Evolutionary conservation across 805 yeast genomes (phyloP).

Genomic region (Candida vartiovaarae): DNA sequence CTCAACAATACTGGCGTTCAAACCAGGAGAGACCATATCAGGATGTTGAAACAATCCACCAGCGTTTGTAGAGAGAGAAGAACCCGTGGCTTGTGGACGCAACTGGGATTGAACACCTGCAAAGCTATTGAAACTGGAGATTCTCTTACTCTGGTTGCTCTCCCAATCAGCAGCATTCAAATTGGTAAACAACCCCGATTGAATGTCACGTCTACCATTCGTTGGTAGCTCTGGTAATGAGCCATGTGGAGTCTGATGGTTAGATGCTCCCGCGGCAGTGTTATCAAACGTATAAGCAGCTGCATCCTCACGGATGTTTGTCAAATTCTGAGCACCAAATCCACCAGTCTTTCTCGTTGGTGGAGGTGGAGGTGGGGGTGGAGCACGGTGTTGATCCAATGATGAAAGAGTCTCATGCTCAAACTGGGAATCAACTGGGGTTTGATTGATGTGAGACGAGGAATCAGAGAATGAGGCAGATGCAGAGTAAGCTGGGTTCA

Average conservation of each 20-base stretch:
- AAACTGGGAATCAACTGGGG: conserved; percentile 23
- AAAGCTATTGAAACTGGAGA: conserved; percentile 21
- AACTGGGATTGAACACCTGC: conserved; percentile 25
- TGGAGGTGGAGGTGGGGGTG: conserved; percentile 57
- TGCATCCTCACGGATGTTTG: conserved; percentile 27
- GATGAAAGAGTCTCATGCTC: conserved; percentile 25
- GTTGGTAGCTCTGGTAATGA: conserved; percentile 12
- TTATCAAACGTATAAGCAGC: conserved; percentile 16
- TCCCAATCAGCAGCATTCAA: conserved; percentile 31
- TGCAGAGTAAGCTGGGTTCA: conserved; percentile 5
- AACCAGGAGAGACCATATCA: conserved; percentile 47
- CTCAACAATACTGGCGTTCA: conserved; percentile 84
- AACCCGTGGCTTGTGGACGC: conserved; percentile 39
- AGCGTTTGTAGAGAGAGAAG: conserved; percentile 28
- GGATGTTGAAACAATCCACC: conserved; percentile 41
- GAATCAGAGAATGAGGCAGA: conserved; percentile 11
- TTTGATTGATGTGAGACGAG: conserved; percentile 11
- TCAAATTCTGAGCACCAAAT: conserved; percentile 16
- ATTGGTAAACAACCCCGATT: conserved; percentile 41
- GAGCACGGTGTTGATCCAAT: conserved; percentile 31
- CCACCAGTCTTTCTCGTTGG: conserved; percentile 41
- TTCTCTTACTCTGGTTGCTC: conserved; percentile 20
- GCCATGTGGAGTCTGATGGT: conserved; percentile 10
- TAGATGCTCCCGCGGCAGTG: conserved; percentile 2
- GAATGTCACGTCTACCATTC: conserved; percentile 30